These are phyloP conservation scores for Solanum megistacrolobum DNA, from an alignment of 257 asterid species.

Conservation along the genomic window DNA sequence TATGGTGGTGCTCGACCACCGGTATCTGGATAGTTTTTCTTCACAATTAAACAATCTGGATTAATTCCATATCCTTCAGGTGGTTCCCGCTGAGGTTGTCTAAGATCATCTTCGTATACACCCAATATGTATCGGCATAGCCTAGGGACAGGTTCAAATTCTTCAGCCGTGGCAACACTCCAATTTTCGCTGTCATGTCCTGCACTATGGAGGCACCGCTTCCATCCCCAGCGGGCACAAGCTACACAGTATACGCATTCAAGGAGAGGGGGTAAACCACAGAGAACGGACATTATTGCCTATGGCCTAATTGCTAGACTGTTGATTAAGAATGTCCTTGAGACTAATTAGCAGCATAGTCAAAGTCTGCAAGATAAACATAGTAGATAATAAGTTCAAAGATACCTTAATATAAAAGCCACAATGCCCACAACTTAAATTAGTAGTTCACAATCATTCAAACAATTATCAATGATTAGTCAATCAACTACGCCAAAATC, in stretches of 20 bases:
- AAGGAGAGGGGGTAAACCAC: slow-evolving; percentile 59
- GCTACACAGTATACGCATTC: slow-evolving; percentile 74
- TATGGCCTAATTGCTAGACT: background rate
- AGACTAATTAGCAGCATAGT: background rate
- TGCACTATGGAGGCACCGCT: slow-evolving; percentile 69
- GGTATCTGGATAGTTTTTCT: slow-evolving; percentile 42
- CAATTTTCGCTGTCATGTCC: slow-evolving; percentile 69
- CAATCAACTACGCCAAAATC: background rate
- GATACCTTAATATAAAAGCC: background rate
- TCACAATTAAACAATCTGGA: slow-evolving; percentile 42
- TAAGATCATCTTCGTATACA: slow-evolving; percentile 61
- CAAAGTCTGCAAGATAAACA: background rate
- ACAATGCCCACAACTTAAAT: background rate
- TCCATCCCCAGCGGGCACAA: slow-evolving; percentile 81
- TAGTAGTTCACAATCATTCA: background rate
- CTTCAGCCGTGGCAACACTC: slow-evolving; percentile 55
- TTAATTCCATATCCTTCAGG: slow-evolving; percentile 61
- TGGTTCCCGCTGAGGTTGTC: slow-evolving; percentile 53
- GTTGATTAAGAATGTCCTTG: background rate
- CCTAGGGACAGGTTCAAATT: slow-evolving; percentile 77
- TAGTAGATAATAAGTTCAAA: background rate
- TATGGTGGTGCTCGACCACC: slow-evolving; percentile 61
- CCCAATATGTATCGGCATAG: slow-evolving; percentile 66
- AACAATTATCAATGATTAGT: background rate
- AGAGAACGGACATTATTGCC: slow-evolving; percentile 52